Evolutionary conservation across 1,284 basidiomycete genomes (phyloP), one percentile per base, ranked within the genome.

Genomic region (Cryptococcus neoformans): DNA sequence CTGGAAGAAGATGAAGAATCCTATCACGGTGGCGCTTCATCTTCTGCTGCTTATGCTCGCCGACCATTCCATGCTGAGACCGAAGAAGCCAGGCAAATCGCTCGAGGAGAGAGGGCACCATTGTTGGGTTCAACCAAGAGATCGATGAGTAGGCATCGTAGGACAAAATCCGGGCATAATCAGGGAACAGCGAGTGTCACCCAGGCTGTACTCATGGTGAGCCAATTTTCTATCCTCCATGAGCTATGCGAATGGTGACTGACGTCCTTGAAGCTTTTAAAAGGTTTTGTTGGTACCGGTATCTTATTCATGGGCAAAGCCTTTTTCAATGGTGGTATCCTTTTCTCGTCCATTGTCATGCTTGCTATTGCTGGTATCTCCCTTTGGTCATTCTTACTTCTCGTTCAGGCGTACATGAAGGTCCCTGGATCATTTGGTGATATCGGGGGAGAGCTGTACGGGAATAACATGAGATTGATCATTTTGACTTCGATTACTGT

Each of bases 211-310:
- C 80, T 96, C 46, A 95, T 96, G 92, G 90, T 89, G 66, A 51
- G 83, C 73, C 21, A 4, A 12, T n/a, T 37, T 16, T 40, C 44
- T 12, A 35, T 9, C 11, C 6, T 53, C 17, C 39, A 50, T 34
- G 46, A 51, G 48, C 6, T 14, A 6, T 28, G 4, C 28, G 28
- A 28, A 28, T 28, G 28, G 28, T 16, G 48, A 49, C 59, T 49
- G 42, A 54, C 35, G 38, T 42, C 57, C 51, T 44, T 44, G 21
- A 60, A 92, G 91, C 78, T 96, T 56, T 79, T 96, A 60, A 98
- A 99, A 78, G 88, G 91, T 0, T 99, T 99, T 70, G 87, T 99
- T 51, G 95, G 95, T 17, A 99, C 95, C 8, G 95, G 95, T 38
- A 87, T 99, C 10, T 78, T 99, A 34, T 99, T 99, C 81, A 83